These are phyloP conservation scores for Russula virescens DNA, from an alignment of 768 basidiomycete genomes.

Conservation along the genomic window DNA sequence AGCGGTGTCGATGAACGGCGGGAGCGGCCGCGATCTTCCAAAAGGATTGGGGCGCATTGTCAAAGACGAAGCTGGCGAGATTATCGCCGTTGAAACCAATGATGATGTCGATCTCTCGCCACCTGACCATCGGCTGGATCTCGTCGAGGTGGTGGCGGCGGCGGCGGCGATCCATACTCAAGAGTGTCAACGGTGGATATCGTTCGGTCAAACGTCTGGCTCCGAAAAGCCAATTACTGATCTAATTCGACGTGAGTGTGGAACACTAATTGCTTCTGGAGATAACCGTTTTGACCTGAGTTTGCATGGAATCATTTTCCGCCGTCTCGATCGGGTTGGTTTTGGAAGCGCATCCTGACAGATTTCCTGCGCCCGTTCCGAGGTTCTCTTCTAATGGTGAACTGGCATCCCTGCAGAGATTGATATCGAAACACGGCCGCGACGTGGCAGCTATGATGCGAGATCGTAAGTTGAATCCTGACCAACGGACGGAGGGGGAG, in stretches of 20 bases:
- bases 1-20: background rate
- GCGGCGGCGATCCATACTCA: background rate
- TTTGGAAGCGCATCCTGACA: slow-evolving; percentile 19
- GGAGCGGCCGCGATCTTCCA: background rate
- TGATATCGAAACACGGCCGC: slow-evolving; percentile 64
- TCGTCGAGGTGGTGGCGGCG: slow-evolving; percentile 17
- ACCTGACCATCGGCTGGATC: background rate
- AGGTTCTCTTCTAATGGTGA: slow-evolving; percentile 71
- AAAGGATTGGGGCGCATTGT: slow-evolving; percentile 17
- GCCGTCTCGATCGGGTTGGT: slow-evolving; percentile 8
- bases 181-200: slow-evolving; percentile 15
- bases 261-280: slow-evolving; percentile 20
- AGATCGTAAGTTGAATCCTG: slow-evolving; percentile 73
- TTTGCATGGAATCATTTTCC: slow-evolving; percentile 18
- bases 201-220: slow-evolving; percentile 7
- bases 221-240: slow-evolving; percentile 10
- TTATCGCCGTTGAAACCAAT: slow-evolving; percentile 19
- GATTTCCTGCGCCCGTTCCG: slow-evolving; percentile 5
- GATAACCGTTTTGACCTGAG: slow-evolving; percentile 22
- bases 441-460: slow-evolving; percentile 72
- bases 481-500: slow-evolving; percentile 82
- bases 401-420: slow-evolving; percentile 52
- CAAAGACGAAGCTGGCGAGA: slow-evolving; percentile 18
- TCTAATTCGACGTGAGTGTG: slow-evolving; percentile 21
- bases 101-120: slow-evolving; percentile 1